Evolutionary conservation across 148 eudicot species (phyloP), one percentile per base, ranked within the genome.

Genomic region (Tetragonia tetragonoides): DNA sequence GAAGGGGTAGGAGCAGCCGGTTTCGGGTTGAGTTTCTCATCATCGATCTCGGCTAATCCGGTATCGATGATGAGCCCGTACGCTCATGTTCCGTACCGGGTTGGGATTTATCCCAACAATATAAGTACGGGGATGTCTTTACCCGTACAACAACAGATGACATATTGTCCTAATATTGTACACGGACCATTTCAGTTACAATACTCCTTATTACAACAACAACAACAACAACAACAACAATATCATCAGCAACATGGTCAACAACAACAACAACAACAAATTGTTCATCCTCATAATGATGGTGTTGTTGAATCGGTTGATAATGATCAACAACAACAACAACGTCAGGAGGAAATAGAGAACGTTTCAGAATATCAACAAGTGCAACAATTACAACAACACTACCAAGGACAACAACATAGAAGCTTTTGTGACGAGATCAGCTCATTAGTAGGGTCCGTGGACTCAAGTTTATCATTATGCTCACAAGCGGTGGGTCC

Each of bases 391-490:
- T 28, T 28, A 28, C 34, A 28, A 28, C 68, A 79, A 0, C 76
- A 41, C 34, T 77, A 69, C 1, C 72, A 81, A 54, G 16, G 3
- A 23, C 76, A 67, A 10, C 77, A 76, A 11, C 72, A 67, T 2
- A 44, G 17, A 46, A 72, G 72, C 10, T 78, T 80, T 72, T 82
- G 83, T 47, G 87, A 89, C 28, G 88, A 89, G 63, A 83, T 82
- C 3, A 84, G 80, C 24, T 79, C 87, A 0, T 54, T 82, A 10
- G 91, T 81, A 38, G 89, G 88, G 0, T 82, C 87, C 3, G 87
- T 81, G 10, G 93, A 82, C 44, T 83, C 94, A 15, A 83, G 80
- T 23, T 70, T 88, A 60, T 85, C 86, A 15, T 66, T 82, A 18
- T 62, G 83, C 14, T 78, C 84, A 1, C 84, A 83, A 11, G 49